Base-by-base conservation (phyloP, 306 rosid genomes). In the Fagus crenata region DNA sequence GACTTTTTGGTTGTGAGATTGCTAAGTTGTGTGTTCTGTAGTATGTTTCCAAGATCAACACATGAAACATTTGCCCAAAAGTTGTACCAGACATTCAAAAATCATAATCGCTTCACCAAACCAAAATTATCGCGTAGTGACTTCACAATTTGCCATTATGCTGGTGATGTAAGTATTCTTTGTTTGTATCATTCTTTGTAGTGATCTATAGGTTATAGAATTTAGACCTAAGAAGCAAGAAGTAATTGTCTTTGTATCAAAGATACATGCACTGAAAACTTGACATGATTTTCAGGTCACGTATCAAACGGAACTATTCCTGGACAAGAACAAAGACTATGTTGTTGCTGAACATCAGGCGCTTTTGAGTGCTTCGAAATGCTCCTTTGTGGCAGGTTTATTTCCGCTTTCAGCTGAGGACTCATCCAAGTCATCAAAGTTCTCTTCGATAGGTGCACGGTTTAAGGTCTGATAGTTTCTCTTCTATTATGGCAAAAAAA, bases 301-400 rank as follows among this genome's bases (percentile, higher is more conserved):
- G 67, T 96, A 96, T 86, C 99, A 96, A 89, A 96, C 99, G 54
- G 99, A 91, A 51, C 41, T 91, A 69, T 96, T 96, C 85, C 96
- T 96, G 86, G 99, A 96, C 97, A 96, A 96, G 90, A 96, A 96
- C 96, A 96, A 96, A 83, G 99, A 96, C 84, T 96, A 96, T 55
- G 99, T 96, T 83, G 93, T 96, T 89, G 97, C 99, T 28, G 99
- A 96, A 86, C 99, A 96, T 82, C 98, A 92, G 76, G 93, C 91
- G 8, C 97, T 96, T 78, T 85, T 96, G 78, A 69, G 81, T 84
- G 98, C 94, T 81, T 96, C 99, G 59, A 87, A 71, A 71, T 91
- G 97, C 81, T 69, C 90, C 78, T 96, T 96, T 60, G 94, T 92
- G 73, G 86, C 98, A 3, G 85, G 90, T 71, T 84, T 96, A 86